Evolutionary conservation across 2,329 filamentous ascomycete species (phyloP).

Genomic region (Aspergillus tanneri): DNA sequence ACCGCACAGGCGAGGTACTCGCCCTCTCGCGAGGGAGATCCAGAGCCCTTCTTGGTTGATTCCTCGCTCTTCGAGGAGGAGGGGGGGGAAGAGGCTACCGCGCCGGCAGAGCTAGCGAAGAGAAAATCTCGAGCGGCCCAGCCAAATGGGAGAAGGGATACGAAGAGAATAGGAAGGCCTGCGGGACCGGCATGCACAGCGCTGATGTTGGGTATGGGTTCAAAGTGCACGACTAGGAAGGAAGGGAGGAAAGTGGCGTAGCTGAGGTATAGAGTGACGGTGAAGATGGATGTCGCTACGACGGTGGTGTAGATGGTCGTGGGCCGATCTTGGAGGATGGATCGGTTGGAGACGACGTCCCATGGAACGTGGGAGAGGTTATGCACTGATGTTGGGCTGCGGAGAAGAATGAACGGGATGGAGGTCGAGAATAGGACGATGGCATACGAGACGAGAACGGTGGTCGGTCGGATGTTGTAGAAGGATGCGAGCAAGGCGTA

Average conservation of each 20-base stretch:
- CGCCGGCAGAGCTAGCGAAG: slow-evolving; percentile 59
- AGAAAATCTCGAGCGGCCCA: slow-evolving; percentile 72
- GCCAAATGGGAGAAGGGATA: slow-evolving; percentile 66
- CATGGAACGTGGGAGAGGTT: slow-evolving; percentile 49
- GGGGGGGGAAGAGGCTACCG: slow-evolving; percentile 41
- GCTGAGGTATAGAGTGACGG: slow-evolving; percentile 67
- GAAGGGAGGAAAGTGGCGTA: slow-evolving; percentile 69
- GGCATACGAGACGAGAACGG: slow-evolving; percentile 60
- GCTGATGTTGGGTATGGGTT: slow-evolving; percentile 66
- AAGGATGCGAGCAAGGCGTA: slow-evolving; percentile 75
- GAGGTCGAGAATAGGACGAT: slow-evolving; percentile 70
- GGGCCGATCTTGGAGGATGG: slow-evolving; percentile 62
- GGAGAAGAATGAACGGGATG: slow-evolving; percentile 72
- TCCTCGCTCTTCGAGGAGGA: no score
- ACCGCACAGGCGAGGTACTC: slow-evolving; percentile 73
- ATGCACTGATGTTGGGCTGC: slow-evolving; percentile 65
- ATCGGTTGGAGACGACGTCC: slow-evolving; percentile 57
- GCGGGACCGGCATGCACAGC: slow-evolving; percentile 65
- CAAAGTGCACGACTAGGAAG: slow-evolving; percentile 73
- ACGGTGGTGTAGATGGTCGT: slow-evolving; percentile 65
- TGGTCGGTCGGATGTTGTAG: slow-evolving; percentile 66
- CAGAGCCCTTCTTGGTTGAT: slow-evolving; percentile 56
- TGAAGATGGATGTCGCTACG: slow-evolving; percentile 72
- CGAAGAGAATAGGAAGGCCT: slow-evolving; percentile 42
- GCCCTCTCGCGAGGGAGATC: slow-evolving; percentile 61